Conservation (phyloP, 2,329 filamentous ascomycete genomes). For the Myriosclerotinia scirpicola region DNA sequence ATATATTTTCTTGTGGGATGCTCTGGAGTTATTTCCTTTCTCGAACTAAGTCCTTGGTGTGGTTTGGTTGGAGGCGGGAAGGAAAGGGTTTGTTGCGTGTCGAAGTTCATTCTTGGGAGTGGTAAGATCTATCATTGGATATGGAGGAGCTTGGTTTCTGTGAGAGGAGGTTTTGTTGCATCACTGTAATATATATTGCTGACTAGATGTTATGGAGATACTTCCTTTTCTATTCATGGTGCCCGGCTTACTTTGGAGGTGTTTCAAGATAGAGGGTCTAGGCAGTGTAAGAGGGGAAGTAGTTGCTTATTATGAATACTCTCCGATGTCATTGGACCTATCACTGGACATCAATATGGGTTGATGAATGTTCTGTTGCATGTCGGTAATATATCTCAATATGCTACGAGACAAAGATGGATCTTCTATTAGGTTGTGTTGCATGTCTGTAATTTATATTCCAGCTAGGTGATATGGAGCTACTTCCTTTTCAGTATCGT, state of each 20-base stretch:
- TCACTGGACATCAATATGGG: too few relatives aligned
- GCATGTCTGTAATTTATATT: neutral
- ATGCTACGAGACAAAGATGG: too few relatives aligned
- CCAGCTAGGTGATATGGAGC: neutral
- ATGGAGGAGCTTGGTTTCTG: neutral
- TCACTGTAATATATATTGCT: slow-evolving; percentile 5
- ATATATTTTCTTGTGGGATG: neutral
- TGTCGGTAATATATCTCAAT: too few relatives aligned
- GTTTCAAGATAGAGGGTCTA: neutral
- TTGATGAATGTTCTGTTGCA: too few relatives aligned
- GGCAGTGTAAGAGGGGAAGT: neutral
- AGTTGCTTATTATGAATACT: too few relatives aligned
- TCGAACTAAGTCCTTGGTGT: neutral
- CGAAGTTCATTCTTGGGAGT: neutral
- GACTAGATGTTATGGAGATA: neutral
- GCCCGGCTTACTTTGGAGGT: too few relatives aligned
- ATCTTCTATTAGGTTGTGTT: neutral
- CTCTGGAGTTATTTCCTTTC: neutral
- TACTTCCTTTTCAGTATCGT: neutral
- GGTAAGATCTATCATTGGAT: neutral
- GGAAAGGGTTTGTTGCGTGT: neutral
- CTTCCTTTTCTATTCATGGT: neutral
- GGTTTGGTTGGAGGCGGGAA: neutral
- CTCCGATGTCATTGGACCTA: too few relatives aligned
- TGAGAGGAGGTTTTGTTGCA: neutral